phyloP scores from a whole-genome alignment of 1,139 yeast species.

The Pneumocystis carinii region DNA sequence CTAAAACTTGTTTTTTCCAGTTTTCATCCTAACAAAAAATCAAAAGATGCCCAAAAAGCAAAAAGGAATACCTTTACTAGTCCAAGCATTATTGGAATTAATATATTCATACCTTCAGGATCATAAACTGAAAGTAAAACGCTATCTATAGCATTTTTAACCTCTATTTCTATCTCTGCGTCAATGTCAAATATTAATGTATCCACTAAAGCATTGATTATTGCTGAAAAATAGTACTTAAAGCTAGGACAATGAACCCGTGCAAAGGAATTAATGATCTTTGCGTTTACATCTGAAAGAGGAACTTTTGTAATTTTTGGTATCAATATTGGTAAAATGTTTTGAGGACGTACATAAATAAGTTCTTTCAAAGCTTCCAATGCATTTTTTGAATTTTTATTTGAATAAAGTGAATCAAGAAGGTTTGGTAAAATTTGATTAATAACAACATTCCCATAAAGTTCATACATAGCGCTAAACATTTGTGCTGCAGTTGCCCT shows the following conservation, averaged over 20 bases:
- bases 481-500: constrained; percentile 86
- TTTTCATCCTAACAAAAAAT: constrained; percentile 39
- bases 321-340: constrained; percentile 82
- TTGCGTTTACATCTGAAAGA: constrained; percentile 68
- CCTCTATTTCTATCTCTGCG: constrained; percentile 24
- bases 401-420: constrained; percentile 50
- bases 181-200: constrained; percentile 34
- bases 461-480: constrained; percentile 70
- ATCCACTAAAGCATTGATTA: constrained; percentile 56
- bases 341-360: constrained; percentile 79
- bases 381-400: constrained; percentile 55
- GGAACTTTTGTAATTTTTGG: constrained; percentile 77
- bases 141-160: constrained; percentile 47
- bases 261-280: constrained; percentile 76
- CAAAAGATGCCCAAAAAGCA: neutral
- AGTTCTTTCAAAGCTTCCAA: constrained; percentile 79
- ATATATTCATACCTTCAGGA: constrained; percentile 71
- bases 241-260: constrained; percentile 81
- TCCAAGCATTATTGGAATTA: constrained; percentile 65
- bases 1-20: constrained; percentile 45
- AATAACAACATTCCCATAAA: constrained; percentile 70
- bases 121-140: constrained; percentile 52
- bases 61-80: constrained; percentile 35
- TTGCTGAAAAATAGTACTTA: constrained; percentile 48
- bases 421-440: constrained; percentile 81